Evolutionary conservation across 495 filamentous ascomycete species (phyloP), one percentile per base, ranked within the genome.

Genomic region (Neurospora sp.): DNA sequence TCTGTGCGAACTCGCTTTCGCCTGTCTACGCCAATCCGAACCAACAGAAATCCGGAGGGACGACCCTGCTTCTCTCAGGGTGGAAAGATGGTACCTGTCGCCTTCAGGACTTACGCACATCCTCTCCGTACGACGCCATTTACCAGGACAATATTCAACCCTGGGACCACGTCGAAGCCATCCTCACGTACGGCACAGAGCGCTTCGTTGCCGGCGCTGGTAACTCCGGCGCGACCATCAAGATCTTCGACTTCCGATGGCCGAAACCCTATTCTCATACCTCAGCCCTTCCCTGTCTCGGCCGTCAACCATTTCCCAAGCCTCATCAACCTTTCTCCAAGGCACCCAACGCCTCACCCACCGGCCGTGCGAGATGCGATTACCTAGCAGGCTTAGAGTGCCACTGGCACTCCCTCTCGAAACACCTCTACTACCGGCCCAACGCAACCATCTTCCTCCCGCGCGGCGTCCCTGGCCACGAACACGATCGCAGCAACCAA

Each of bases 211-310:
- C 77, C 0, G 85, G 81, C 0, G 81, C 80, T 6, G 82, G 82
- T 70, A 81, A 78, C 38, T 75, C 79, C 5, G 78, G 77, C 3
- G 75, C 77, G 5, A 76, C 79, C 40, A 39, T 86, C 72, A 85
- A 85, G 70, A 74, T 86, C 1, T 86, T 86, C 69, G 85, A 86
- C 79, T 85, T 85, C 40, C 84, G 85, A 10, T 85, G 82, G 82
- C 74, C 81, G 0, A 83, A 81, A 73, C 62, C 73, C 4, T 86
- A 86, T 72, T 79, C 84, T 37, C 81, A 86, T 69, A 84, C 82
- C 12, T 76, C 80, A 1, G 80, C 78, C 7, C 77, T 86, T 4
- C 78, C 84, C 0, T 86, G 85, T 69, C 48, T 77, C 8, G 75
- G 44, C 27, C 48, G 70, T 0, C 35, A 16, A 0, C 85, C 85